Base-by-base conservation (phyloP, 106 monocot species). In the Agapanthus africanus region DNA sequence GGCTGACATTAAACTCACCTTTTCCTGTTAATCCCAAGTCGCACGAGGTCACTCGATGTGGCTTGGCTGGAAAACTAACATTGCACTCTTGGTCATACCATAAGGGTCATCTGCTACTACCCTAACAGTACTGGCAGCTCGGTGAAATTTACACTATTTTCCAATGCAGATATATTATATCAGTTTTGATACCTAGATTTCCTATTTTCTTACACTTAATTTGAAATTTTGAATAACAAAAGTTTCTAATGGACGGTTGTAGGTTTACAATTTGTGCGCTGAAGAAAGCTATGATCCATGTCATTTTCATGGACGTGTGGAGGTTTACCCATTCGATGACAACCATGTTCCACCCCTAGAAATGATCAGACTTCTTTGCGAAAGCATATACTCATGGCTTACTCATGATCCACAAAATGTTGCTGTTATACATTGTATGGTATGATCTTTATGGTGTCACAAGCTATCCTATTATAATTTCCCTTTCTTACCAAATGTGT, bases 381-480 rank as follows among this genome's bases (percentile, higher is more conserved):
- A 85, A 78, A 85, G 75, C 35, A 63, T 85, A 61, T 40, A 78
- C 56, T 74, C 71, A 35, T 85, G 81, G 85, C 85, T 85, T 56
- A 74, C 78, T 35, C 38, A 52, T 39, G 71, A 85, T 74, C 85
- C 81, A 69, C 46, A 78, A 59, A 78, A 81, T 47, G 65, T 85
- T 57, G 85, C 78, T 40, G 81, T 78, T 67, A 60, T 85, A 32
- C 85, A 85, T 59, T 85, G 85, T 66, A 85, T 81, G 85, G 85
- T 85, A 72, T 44, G 68, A 11, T 44, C 40, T 73, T 16, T 28
- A 13, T 78, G 15, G 5, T 73, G 40, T 57, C 44, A 27, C 14
- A 25, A 41, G 18, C 32, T 21, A n/a, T n/a, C n/a, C 21, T 57
- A 28, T 27, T 57, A 6, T 28, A 30, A n/a, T 57, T 57, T 57